Evolutionary conservation across 75 land plant species (phyloP), one percentile per base, ranked within the genome.

Genomic region (Larix kaempferi): DNA sequence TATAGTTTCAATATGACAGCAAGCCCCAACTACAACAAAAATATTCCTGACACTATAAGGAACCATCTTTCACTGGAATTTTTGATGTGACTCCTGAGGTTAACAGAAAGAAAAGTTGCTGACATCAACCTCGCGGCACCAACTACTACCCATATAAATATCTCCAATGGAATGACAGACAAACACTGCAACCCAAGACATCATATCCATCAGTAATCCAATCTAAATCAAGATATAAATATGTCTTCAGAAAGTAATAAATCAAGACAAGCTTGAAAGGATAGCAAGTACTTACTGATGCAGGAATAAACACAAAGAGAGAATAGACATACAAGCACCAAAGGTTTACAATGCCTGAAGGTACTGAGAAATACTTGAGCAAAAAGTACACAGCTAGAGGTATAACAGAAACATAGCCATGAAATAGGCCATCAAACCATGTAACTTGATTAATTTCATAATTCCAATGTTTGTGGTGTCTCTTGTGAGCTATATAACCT

Each of bases 311-410:
- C 72, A 98, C 81, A 71, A 95, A 98, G 52, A 98, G 87, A 49
- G 99, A 98, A 80, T 98, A 98, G 71, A 98, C 99, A 78, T 95
- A 98, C 0, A 98, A 84, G 76, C 98, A 98, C 83, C 87, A 87
- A 21, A 98, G 92, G 79, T 95, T 98, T 33, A 90, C 95, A 56
- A 98, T 85, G 35, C 99, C 96, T 29, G 96, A 87, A 55, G 95
- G 87, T 2, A 87, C 99, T 21, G 99, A 97, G 80, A 98, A 90
- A 79, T 98, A 98, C 77, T 95, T 98, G 33, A 98, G 88, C 19
- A 95, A 76, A 39, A 98, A 75, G 80, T 95, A 98, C 55, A 98
- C 74, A 5, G 73, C 88, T 69, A 98, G 78, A 75, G 99, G 99
- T 61, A 98, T 88, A 60, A 98, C 78, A 0, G 83, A 81, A 58